These are phyloP conservation scores for Vishniacozyma victoriae DNA, from an alignment of 768 basidiomycete species.

Conservation along the genomic window DNA sequence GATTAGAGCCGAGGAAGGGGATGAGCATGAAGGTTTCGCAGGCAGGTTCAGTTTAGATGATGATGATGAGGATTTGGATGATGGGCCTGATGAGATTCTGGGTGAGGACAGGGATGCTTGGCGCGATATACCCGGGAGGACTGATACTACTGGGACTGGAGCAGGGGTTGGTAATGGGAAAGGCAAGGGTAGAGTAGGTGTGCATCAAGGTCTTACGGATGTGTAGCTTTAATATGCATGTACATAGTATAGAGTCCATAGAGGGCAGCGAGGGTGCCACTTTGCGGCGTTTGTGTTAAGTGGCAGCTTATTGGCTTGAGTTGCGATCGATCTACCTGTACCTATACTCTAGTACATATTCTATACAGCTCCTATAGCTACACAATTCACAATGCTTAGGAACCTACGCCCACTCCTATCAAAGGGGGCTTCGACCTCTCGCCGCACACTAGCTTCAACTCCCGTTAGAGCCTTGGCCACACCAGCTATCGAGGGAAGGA, in stretches of 20 bases:
- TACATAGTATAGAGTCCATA: too few relatives aligned
- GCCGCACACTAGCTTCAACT: slow-evolving; percentile 19
- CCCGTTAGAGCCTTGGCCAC: slow-evolving; percentile 32
- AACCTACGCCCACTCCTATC: slow-evolving; percentile 20
- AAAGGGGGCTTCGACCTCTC: slow-evolving; percentile 3
- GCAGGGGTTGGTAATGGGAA: slow-evolving; percentile 4
- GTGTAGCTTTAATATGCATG: slow-evolving; percentile 14
- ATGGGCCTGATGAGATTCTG: slow-evolving; percentile 23
- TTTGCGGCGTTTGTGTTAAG: neutral
- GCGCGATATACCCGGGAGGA: slow-evolving; percentile 14
- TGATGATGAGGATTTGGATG: slow-evolving; percentile 35
- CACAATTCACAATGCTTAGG: slow-evolving; percentile 17
- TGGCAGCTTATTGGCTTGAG: neutral
- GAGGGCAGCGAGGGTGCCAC: neutral
- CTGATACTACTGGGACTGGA: neutral
- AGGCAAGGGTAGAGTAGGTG: slow-evolving; percentile 10
- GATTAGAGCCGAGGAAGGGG: slow-evolving; percentile 37
- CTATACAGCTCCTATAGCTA: neutral
- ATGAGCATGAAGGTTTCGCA: slow-evolving; percentile 42
- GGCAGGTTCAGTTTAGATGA: slow-evolving; percentile 43
- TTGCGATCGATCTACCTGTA: neutral
- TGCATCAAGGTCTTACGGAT: slow-evolving; percentile 34
- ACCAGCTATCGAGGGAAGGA: slow-evolving; percentile 25
- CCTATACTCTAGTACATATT: neutral
- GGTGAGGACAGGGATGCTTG: slow-evolving; percentile 42